phyloP scores from a whole-genome alignment of 2,329 filamentous ascomycete species.

The Ophiobolus disseminans region DNA sequence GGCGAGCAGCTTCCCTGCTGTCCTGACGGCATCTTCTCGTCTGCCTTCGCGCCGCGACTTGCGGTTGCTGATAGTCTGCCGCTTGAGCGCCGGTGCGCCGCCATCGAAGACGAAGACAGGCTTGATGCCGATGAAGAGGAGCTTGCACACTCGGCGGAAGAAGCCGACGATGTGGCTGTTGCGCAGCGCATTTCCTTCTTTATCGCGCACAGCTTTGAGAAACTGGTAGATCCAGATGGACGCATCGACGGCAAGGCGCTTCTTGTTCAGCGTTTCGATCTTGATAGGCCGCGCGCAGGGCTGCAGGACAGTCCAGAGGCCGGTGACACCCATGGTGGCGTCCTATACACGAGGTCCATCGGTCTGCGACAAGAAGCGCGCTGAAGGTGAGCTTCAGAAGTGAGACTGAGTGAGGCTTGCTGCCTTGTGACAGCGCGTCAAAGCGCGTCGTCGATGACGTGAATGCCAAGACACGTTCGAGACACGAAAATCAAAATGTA shows the following conservation, averaged over 20 bases:
- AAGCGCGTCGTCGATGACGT: conserved; percentile 24
- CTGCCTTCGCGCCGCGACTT: conserved; percentile 84
- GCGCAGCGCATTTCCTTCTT: conserved; percentile 93
- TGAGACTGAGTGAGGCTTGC: conserved; percentile 3
- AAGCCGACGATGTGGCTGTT: conserved; percentile 98
- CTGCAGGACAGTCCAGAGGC: conserved; percentile 94
- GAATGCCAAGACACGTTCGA: conserved; percentile 8
- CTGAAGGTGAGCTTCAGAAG: background rate
- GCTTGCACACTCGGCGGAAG: conserved; percentile 97
- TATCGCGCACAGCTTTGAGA: conserved; percentile 96
- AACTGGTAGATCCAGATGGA: conserved; percentile 99
- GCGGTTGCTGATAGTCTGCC: conserved; percentile 83
- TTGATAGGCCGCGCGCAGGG: conserved; percentile 96
- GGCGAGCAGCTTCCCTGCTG: conserved; percentile 88
- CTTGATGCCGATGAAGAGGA: conserved; percentile 94
- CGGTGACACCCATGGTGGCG: conserved; percentile 87
- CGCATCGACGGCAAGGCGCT: conserved; percentile 94
- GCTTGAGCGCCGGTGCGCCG: conserved; percentile 87
- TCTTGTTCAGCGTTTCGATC: conserved; percentile 93
- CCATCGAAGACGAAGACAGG: conserved; percentile 99
- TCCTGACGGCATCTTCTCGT: conserved; percentile 89
- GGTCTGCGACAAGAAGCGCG: background rate
- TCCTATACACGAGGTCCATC: conserved; percentile 21
- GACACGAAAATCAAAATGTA: too few relatives aligned
- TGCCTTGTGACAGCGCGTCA: conserved; percentile 30